Base-by-base conservation (phyloP, 208 protist genomes). In the Leishmania tarentolae region DNA sequence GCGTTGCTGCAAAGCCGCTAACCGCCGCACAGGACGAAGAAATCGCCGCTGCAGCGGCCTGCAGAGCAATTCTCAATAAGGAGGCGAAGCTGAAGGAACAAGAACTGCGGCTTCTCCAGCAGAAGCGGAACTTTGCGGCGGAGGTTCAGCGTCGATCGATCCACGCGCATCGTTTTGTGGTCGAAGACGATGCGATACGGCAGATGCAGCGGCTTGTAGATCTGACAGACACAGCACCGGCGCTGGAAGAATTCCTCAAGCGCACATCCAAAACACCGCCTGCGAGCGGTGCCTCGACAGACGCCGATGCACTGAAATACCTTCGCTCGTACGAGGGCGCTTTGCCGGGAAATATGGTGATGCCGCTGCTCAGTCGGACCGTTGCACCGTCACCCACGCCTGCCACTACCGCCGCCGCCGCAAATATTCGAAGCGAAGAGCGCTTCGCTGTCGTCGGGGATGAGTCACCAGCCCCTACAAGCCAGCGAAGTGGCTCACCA, bases 121-220 rank as follows among this genome's bases (percentile, higher is more conserved):
- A 94, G 69, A 96, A 94, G 79, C 85, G 76, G 35, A 77, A 88
- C 59, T 91, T 94, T 65, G 84, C 88, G 44, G 83, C 83, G 0
- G 86, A 93, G 44, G 86, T 93, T 73, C 82, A 86, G 59, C 76
- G 88, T 40, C 83, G 87, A 42, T 84, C 83, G 17, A 83, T 84
- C 31, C 65, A 78, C 7, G 71, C 76, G 59, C 73, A 83, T 44
- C 76, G 74, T 61, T 87, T 87, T 66, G 79, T 59, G 37, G 83
- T 66, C 19, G 86, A 93, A 44, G 88, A 93, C 59, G 82, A 90
- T 57, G 87, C 87, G 6, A 66, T 88, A 69, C 76, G 81, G 21
- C 88, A 85, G 57, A 83, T 91, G 83, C 87, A 89, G 83, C 78
- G 84, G 42, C 80, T 87, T 47, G 82, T 92, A 40, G 61, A 85